phyloP scores from a whole-genome alignment of 179 eudicot genomes.

The Silene vulgaris region DNA sequence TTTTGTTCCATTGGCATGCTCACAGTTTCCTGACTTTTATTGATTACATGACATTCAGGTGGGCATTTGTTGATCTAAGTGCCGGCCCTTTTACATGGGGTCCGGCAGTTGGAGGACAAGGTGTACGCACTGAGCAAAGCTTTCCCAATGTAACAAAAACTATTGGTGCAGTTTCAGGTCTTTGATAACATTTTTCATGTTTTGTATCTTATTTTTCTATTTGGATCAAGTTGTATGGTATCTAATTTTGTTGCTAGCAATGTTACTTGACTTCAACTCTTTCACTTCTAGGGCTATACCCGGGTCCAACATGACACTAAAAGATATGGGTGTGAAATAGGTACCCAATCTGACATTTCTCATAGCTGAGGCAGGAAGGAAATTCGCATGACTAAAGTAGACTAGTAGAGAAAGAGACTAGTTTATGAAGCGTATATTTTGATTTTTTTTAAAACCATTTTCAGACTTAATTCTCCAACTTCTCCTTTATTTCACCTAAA shows the following conservation, averaged over 20 bases:
- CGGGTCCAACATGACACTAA: background rate
- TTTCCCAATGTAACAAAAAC: slow-evolving; percentile 89
- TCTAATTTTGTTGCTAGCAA: background rate
- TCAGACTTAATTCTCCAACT: no score
- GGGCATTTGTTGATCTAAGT: slow-evolving; percentile 89
- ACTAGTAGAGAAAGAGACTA: background rate
- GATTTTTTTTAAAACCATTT: no score
- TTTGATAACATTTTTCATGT: background rate
- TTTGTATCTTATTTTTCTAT: slow-evolving; percentile 5
- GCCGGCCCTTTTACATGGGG: slow-evolving; percentile 99
- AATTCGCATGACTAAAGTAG: background rate
- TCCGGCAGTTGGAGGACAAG: slow-evolving; percentile 97
- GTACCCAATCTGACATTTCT: background rate
- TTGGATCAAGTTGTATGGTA: slow-evolving; percentile 5
- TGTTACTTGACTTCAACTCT: background rate
- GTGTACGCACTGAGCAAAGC: slow-evolving; percentile 93
- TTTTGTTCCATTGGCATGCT: background rate
- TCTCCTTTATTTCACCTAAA: no score
- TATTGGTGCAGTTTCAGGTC: slow-evolving; percentile 89
- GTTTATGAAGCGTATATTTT: background rate
- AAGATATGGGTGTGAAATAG: background rate
- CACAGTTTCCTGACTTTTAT: slow-evolving; percentile 18
- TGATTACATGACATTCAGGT: slow-evolving; percentile 41
- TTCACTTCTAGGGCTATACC: background rate
- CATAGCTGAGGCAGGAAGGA: background rate